Percentiles rank a stretch among this genome's conserved stretches.
phyloP scores from a whole-genome alignment of 2,329 filamentous ascomycete genomes.

The Xylaria sp. region DNA sequence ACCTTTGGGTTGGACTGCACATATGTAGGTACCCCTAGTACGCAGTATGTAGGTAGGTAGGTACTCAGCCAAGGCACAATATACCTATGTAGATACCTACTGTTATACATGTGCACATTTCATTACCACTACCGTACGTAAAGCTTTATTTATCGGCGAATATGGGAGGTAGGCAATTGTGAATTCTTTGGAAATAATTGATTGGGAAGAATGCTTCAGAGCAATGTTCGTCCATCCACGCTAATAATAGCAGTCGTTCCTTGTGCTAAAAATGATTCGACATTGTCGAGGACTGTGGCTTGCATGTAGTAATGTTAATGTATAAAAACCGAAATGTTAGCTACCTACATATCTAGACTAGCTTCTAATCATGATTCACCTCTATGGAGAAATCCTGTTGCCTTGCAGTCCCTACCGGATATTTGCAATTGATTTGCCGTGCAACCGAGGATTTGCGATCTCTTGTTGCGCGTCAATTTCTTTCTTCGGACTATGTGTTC shows the following conservation, averaged over 20 bases:
- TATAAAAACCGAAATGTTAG: neutral
- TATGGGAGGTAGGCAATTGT: neutral
- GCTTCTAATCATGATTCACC: neutral
- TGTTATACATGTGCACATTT: no score
- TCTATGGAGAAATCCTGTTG: slow-evolving; percentile 6
- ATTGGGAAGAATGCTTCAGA: neutral
- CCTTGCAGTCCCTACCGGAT: neutral
- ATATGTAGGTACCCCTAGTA: no score
- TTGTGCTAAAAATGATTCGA: no score
- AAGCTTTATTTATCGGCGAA: neutral
- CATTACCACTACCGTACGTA: neutral
- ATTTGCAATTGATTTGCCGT: neutral
- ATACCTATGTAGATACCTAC: no score
- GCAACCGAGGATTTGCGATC: neutral
- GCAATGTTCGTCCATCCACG: no score
- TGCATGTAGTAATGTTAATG: no score
- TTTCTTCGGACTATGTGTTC: neutral
- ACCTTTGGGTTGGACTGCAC: slow-evolving; percentile 8
- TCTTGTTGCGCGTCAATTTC: slow-evolving; percentile 2
- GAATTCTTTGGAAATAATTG: neutral
- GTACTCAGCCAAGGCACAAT: no score
- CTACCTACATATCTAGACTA: neutral
- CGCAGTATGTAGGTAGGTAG: no score
- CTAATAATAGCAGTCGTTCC: no score
- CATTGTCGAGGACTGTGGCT: no score